These are phyloP conservation scores for Gastrolobium bilobum DNA, from an alignment of 306 rosid species.

Conservation along the genomic window DNA sequence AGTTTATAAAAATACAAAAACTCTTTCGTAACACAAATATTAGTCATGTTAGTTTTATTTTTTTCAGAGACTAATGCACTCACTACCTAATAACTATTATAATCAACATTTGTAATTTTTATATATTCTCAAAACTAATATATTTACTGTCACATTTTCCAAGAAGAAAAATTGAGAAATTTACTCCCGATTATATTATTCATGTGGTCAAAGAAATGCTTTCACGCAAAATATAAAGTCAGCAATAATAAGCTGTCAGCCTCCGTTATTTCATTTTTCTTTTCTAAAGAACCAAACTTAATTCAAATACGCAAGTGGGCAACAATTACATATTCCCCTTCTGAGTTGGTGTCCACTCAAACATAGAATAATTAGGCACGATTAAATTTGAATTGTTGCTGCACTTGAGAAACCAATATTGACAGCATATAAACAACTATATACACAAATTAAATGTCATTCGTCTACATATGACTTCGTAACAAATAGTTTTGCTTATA, in stretches of 20 bases:
- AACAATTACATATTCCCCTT: background rate
- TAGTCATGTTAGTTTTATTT: too few species aligned
- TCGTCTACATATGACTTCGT: too few species aligned
- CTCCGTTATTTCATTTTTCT: background rate
- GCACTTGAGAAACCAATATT: background rate
- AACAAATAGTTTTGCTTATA: too few species aligned
- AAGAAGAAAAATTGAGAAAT: too few species aligned
- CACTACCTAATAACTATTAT: too few species aligned
- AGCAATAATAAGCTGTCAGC: background rate
- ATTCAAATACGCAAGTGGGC: conserved; percentile 34
- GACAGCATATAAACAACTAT: background rate
- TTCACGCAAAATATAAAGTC: conserved; percentile 4
- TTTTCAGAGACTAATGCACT: too few species aligned
- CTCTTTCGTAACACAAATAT: too few species aligned
- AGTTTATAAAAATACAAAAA: too few species aligned
- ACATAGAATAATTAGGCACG: conserved; percentile 13
- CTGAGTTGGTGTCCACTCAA: conserved; percentile 40
- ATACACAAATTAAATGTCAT: background rate
- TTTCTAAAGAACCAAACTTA: background rate
- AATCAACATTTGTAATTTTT: too few species aligned
- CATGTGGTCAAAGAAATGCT: background rate
- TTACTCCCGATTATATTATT: background rate
- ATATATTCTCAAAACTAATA: too few species aligned
- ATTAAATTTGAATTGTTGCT: background rate
- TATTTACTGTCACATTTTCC: too few species aligned